Evolutionary conservation across 2,329 filamentous ascomycete genomes (phyloP).

Genomic region (Calonectria naviculata): DNA sequence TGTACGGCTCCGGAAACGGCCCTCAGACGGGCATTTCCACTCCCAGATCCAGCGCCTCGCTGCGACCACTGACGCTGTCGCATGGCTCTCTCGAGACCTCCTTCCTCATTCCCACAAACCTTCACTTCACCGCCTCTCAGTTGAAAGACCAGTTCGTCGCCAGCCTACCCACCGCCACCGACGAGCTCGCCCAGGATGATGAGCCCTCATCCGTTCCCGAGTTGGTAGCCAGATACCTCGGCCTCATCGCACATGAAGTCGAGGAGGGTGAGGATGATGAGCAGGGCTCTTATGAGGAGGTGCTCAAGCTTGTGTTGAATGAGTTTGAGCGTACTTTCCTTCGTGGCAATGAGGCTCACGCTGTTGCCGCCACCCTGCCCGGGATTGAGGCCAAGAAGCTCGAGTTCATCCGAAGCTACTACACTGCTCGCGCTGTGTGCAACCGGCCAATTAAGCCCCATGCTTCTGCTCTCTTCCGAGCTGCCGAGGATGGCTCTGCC

Average conservation of each 20-base stretch:
- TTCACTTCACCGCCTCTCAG: conserved; percentile 96
- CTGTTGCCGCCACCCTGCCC: conserved; percentile 84
- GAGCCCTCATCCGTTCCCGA: conserved; percentile 97
- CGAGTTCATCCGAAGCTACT: conserved; percentile 90
- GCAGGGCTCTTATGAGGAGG: conserved; percentile 90
- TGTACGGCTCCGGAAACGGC: conserved; percentile 88
- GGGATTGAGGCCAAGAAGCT: conserved; percentile 96
- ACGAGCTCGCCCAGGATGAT: conserved; percentile 97
- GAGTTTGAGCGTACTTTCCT: conserved; percentile 98
- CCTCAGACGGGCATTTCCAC: conserved; percentile 97
- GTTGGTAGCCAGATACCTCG: conserved; percentile 92
- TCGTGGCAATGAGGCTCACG: conserved; percentile 95
- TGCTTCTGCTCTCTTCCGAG: conserved; percentile 91
- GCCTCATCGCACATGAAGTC: conserved; percentile 88
- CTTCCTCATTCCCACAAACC: conserved; percentile 92
- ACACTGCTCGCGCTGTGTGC: conserved; percentile 84
- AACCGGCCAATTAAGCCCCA: conserved; percentile 91
- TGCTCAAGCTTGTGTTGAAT: conserved; percentile 90
- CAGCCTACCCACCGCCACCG: conserved; percentile 89
- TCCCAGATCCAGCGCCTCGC: conserved; percentile 90
- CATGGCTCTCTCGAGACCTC: conserved; percentile 97
- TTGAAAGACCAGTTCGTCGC: conserved; percentile 91
- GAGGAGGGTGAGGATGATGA: conserved; percentile 92
- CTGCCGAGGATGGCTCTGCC: conserved; percentile 84
- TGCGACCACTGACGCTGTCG: conserved; percentile 88